Evolutionary conservation across 192 early-diverging fungal genomes (phyloP), one percentile per base, ranked within the genome.

Genomic region (Phlyctochytrium arcticum): DNA sequence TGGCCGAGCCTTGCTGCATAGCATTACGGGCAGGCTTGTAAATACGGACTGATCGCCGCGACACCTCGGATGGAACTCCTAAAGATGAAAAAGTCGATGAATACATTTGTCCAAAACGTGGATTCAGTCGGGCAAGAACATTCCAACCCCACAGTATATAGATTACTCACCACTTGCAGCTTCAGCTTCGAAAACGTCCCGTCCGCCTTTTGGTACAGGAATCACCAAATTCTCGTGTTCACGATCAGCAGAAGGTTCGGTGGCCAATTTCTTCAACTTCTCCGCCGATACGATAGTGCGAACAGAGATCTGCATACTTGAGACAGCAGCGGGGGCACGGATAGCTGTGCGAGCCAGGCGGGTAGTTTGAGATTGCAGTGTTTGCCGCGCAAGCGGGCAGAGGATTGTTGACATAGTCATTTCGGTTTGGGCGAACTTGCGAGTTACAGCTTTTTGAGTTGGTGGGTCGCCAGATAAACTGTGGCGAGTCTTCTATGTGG

Each of bases 21-120:
- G 94, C 88, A 27, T 88, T 89, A 72, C 87, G 91, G 17, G 89
- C 66, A 26, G 90, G 91, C 47, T 80, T 71, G 77, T 77, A 96
- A 54, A 98, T 96, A 23, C 90, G 84, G 60, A 91, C 93, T n/a
- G 83, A 32, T 36, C 72, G 60, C 12, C 67, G 3, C 9, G 58
- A 65, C 39, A 74, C 34, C 3, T 65, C 53, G 35, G 44, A 27
- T 6, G 72, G 67, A 8, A 39, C 60, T 12, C 72, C 72, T 55
- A 24, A 54, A 8, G 30, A 12, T 54, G 31, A 17, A 47, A 48
- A 15, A 23, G 36, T 9, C 19, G 12, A 19, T 53, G 1, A n/a
- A 27, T 24, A 53, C 12, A 21, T 12, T 12, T 24, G 0, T 3
- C 50, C 17, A 53, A 1, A 53, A 53, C n/a, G n/a, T n/a, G n/a